Conservation (phyloP, 345 rosid species). For the Euphorbia peplus region DNA sequence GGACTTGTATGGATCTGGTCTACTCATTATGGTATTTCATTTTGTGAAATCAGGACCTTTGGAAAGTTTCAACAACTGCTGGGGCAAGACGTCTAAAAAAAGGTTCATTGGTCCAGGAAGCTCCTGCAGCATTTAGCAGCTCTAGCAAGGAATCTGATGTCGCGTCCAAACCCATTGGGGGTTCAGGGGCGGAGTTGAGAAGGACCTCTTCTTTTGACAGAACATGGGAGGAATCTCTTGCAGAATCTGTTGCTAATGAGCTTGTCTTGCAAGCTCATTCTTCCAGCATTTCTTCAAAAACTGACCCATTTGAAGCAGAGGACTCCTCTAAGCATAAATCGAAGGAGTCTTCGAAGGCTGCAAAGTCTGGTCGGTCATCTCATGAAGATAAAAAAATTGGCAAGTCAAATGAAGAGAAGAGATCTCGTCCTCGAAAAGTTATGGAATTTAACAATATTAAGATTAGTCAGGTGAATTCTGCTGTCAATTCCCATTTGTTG, state of each 20-base stretch:
- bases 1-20: background rate
- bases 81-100: constrained; percentile 81
- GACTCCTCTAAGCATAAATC: constrained; percentile 58
- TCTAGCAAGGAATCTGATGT: constrained; percentile 58
- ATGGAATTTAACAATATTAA: constrained; percentile 91
- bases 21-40: constrained; percentile 12
- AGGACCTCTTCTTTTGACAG: constrained; percentile 89
- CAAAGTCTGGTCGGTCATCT: constrained; percentile 76
- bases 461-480: constrained; percentile 80
- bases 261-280: constrained; percentile 71
- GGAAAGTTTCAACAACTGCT: constrained; percentile 93
- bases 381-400: constrained; percentile 89
- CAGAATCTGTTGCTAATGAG: constrained; percentile 84
- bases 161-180: constrained; percentile 44
- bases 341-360: constrained; percentile 61
- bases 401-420: constrained; percentile 77
- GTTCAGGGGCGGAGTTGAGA: constrained; percentile 61
- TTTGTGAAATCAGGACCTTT: constrained; percentile 63
- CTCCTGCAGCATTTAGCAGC: constrained; percentile 50
- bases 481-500: background rate
- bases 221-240: constrained; percentile 85
- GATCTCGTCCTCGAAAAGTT: constrained; percentile 78
- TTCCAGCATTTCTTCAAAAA: constrained; percentile 41
- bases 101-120: constrained; percentile 55
- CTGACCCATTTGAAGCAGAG: constrained; percentile 49